A percentile compares a stretch with the other conserved stretches of the same genome.
Evolutionary conservation across 2,329 filamentous ascomycete species (phyloP).

Genomic region (Microcera coccophila): DNA sequence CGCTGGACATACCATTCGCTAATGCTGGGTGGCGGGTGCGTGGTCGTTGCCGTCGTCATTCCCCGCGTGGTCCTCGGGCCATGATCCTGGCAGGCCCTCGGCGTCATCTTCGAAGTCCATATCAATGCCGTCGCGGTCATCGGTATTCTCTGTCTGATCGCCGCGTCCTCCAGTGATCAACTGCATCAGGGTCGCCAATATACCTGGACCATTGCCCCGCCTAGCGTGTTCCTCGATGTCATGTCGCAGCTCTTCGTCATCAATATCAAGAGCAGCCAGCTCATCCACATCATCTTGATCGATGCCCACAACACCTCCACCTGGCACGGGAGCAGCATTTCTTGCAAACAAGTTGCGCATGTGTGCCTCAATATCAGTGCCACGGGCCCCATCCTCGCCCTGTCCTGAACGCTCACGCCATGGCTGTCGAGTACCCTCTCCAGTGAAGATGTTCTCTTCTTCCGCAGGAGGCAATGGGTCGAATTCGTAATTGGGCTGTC

Average conservation of each 20-base stretch:
- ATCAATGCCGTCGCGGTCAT: conserved; percentile 1
- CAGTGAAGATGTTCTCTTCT: conserved; percentile 49
- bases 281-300: conserved; percentile 8
- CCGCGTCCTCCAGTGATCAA: conserved; percentile 5
- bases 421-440: conserved; percentile 39
- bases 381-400: conserved; percentile 13
- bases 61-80: conserved; percentile 29
- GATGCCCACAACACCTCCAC: conserved; percentile 3
- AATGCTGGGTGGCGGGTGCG: background rate
- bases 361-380: conserved; percentile 23
- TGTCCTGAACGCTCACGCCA: conserved; percentile 34
- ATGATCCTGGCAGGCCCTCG: conserved; percentile 30
- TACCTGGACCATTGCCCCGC: conserved; percentile 24
- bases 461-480: conserved; percentile 74
- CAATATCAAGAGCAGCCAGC: conserved; percentile 21
- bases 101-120: conserved; percentile 5
- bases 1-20: background rate
- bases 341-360: conserved; percentile 28
- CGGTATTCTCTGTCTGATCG: conserved; percentile 5
- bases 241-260: conserved; percentile 32
- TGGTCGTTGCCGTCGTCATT: conserved; percentile 1
- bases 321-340: conserved; percentile 16
- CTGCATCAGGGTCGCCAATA: conserved; percentile 16
- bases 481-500: conserved; percentile 67
- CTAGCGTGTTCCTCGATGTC: conserved; percentile 30